Conservation (phyloP, 805 yeast genomes). For the Nakazawaea populi region DNA sequence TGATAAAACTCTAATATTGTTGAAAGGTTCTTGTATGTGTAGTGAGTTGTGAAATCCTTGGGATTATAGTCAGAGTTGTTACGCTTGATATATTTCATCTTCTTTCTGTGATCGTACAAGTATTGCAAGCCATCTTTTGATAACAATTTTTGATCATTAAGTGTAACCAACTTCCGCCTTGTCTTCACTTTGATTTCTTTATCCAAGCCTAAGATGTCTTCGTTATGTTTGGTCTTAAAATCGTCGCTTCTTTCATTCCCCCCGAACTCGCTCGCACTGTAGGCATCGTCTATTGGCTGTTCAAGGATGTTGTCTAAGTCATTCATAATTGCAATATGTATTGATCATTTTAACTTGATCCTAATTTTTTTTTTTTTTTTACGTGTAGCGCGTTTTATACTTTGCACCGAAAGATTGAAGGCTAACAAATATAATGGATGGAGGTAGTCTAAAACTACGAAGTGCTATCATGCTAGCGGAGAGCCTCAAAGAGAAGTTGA, state of each 20-base stretch:
- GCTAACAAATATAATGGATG: too few relatives aligned
- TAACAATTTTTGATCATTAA: slow-evolving; percentile 47
- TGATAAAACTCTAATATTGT: slow-evolving; percentile 54
- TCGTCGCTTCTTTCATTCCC: background rate
- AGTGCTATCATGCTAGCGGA: too few relatives aligned
- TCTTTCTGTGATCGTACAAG: slow-evolving; percentile 31
- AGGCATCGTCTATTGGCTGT: background rate
- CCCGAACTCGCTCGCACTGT: background rate
- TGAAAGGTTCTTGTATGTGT: slow-evolving; percentile 43
- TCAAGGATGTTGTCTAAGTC: slow-evolving; percentile 1
- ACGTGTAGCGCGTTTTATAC: background rate
- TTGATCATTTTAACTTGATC: background rate
- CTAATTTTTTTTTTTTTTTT: background rate
- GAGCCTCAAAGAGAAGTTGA: too few relatives aligned
- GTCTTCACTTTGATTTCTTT: slow-evolving; percentile 13
- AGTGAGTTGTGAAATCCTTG: slow-evolving; percentile 28
- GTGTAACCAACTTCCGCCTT: slow-evolving; percentile 30
- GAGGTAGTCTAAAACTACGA: too few relatives aligned
- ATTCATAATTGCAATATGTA: background rate
- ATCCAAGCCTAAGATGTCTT: slow-evolving; percentile 10
- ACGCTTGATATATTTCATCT: slow-evolving; percentile 25
- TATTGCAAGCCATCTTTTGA: slow-evolving; percentile 53
- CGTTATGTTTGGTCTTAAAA: background rate
- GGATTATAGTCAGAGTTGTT: slow-evolving; percentile 15
- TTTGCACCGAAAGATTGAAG: too few relatives aligned